Evolutionary conservation across 768 basidiomycete species (phyloP), one percentile per base, ranked within the genome.

Genomic region (Phaffia tasmanica): DNA sequence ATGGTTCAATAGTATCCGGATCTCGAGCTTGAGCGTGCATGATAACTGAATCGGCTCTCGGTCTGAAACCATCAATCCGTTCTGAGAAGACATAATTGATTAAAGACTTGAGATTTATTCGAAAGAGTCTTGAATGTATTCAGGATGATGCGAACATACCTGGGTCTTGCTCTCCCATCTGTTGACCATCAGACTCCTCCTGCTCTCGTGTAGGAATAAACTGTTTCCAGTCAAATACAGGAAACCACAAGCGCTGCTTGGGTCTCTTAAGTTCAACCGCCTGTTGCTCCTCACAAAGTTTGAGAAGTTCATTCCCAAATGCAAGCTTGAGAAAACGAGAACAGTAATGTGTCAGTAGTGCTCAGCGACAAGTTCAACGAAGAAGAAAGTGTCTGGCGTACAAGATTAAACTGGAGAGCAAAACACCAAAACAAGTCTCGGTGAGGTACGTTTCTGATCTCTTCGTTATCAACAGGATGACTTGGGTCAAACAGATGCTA

Each of bases 401-500:
- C 57, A n/a, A 67, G 6, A 53, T 63, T 49, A 32, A 53, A 63
- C 6, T 63, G 62, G 29, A 54, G 35, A 7, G 53, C 53, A 35
- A 53, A 69, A 29, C 62, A 69, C 67, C 67, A 69, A 35, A 58
- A 69, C 11, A 69, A 58, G 32, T 69, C 62, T 6, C 67, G 57
- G 30, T 69, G 67, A n/a, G 67, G 67, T 16, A 69, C 30, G 57
- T 64, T 69, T 1, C 29, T 15, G n/a, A 50, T 27, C 11, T 59
- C 50, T 25, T 49, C 48, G 21, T 63, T 57, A 29, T 61, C 51
- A 0, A 53, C 48, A 29, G 59, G 21, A 53, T 63, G 62, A 8
- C 57, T 53, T 14, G 67, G 67, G 30, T 69, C 67, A 30, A 69
- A 67, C 46, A 69, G 29, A 23, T 69, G 67, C 67, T 69, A 25